Evolutionary conservation across 768 basidiomycete genomes (phyloP), one percentile per base, ranked within the genome.

Genomic region (Xanthoconium stramineum): DNA sequence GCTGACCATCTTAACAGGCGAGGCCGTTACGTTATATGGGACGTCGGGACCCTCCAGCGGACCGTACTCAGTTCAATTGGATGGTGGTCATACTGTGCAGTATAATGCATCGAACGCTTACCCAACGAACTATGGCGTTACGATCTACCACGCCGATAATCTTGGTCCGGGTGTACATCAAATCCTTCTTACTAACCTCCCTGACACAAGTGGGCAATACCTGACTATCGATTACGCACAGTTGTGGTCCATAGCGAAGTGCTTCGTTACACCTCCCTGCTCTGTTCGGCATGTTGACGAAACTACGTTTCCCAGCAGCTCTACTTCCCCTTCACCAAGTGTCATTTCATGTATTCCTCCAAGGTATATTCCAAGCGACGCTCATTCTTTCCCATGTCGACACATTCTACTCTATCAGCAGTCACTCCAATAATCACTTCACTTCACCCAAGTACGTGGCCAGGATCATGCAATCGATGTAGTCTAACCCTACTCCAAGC

Each of bases 21-120:
- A 76, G 55, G 76, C 73, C 13, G 72, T 82, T n/a, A 75, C 74
- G 1, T 47, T 81, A 9, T 80, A 75, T 49, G 78, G 80, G 17
- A 69, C 79, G 11, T 69, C 76, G 1, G 70, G 75, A 19, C 73
- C 75, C 19, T 53, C 58, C 5, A 69, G 69, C 33, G 67, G 74
- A 20, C 64, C 66, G 5, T 79, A 76, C 54, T 60, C 64, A 0
- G 72, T 74, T 20, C 66, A 73, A 54, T 30, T 78, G 44, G 75
- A 77, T 44, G 68, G 68, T 19, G 72, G 62, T 5, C 29, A 58
- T 5, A 32, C 58, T 2, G 44, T 40, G 8, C 55, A 24, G 3
- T 68, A 68, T 47, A 63, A 65, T 24, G 61, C 61, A 35, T 19
- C 57, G 12, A 63, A 55, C 10, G 33, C 30, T 15, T 63, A 53